Percentiles rank a stretch among this genome's conserved stretches.
Evolutionary conservation across 129 eudicot genomes (phyloP).

Genomic region (Gnaphalium uliginosum): DNA sequence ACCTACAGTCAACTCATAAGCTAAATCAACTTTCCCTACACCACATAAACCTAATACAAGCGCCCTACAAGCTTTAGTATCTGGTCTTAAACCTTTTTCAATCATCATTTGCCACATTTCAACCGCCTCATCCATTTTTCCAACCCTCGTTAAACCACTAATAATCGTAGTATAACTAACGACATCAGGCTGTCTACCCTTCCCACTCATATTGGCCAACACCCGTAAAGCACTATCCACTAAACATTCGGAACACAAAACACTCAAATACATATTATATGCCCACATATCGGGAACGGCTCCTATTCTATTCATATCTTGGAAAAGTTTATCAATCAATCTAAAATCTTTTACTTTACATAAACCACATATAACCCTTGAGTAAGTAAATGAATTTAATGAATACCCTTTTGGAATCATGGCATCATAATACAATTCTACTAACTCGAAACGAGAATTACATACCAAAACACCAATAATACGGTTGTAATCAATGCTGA

Average conservation of each 20-base stretch:
- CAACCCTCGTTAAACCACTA: slow-evolving; percentile 64
- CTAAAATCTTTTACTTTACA: slow-evolving; percentile 78
- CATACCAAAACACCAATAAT: slow-evolving; percentile 75
- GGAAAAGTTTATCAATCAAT: slow-evolving; percentile 57
- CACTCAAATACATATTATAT: slow-evolving; percentile 70
- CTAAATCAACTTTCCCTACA: slow-evolving; percentile 82
- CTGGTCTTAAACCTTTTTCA: slow-evolving; percentile 54
- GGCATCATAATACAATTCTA: slow-evolving; percentile 59
- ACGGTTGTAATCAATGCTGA: slow-evolving; percentile 82
- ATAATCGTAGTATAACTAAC: slow-evolving; percentile 82
- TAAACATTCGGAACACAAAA: slow-evolving; percentile 66
- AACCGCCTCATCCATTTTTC: slow-evolving; percentile 58
- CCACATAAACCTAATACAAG: slow-evolving; percentile 81
- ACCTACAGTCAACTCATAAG: slow-evolving; percentile 82
- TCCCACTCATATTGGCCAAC: slow-evolving; percentile 52
- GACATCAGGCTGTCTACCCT: slow-evolving; percentile 77
- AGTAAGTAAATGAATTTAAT: slow-evolving; percentile 78
- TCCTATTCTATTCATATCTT: slow-evolving; percentile 76
- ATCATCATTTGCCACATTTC: slow-evolving; percentile 84
- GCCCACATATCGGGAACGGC: slow-evolving; percentile 85
- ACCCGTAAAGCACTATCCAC: slow-evolving; percentile 66
- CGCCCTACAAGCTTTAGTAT: slow-evolving; percentile 77
- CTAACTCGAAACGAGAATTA: slow-evolving; percentile 64
- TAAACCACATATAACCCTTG: slow-evolving; percentile 75
- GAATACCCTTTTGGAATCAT: slow-evolving; percentile 80